Conservation (phyloP, 495 filamentous ascomycete species). For the Extremus antarcticus region DNA sequence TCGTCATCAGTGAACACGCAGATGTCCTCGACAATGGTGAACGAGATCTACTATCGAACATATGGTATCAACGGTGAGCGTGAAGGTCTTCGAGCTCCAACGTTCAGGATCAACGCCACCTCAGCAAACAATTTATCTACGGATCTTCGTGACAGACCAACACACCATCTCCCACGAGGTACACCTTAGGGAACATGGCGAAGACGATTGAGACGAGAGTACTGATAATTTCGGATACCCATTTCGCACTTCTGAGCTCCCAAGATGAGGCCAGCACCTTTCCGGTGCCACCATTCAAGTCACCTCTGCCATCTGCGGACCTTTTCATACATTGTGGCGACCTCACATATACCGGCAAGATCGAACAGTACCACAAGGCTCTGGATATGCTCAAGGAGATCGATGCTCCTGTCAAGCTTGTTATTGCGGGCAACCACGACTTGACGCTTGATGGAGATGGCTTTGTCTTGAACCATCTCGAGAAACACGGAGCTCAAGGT, state of each 20-base stretch:
- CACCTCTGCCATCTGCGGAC: conserved; percentile 40
- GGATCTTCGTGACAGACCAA: too few relatives aligned
- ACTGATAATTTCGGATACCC: conserved; percentile 26
- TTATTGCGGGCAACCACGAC: conserved; percentile 76
- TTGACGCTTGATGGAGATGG: conserved; percentile 50
- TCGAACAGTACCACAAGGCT: conserved; percentile 40
- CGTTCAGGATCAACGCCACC: too few relatives aligned
- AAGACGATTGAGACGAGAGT: conserved; percentile 17
- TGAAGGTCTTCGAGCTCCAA: too few relatives aligned
- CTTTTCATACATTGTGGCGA: conserved; percentile 65
- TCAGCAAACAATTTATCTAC: too few relatives aligned
- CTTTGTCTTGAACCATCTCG: conserved; percentile 3
- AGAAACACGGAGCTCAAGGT: not conserved
- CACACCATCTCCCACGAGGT: not conserved
- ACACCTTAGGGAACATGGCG: not conserved
- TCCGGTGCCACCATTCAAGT: conserved; percentile 15
- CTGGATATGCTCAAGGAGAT: conserved; percentile 44
- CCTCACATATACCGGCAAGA: conserved; percentile 50
- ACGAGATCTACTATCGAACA: too few relatives aligned
- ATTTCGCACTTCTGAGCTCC: not conserved
- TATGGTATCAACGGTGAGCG: too few relatives aligned
- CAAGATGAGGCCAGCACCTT: not conserved
- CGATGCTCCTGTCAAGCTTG: conserved; percentile 58
- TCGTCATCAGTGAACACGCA: too few relatives aligned
- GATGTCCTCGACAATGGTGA: too few relatives aligned